Evolutionary conservation across 139 green algal genomes (phyloP).

Genomic region (Chlorella sp.): DNA sequence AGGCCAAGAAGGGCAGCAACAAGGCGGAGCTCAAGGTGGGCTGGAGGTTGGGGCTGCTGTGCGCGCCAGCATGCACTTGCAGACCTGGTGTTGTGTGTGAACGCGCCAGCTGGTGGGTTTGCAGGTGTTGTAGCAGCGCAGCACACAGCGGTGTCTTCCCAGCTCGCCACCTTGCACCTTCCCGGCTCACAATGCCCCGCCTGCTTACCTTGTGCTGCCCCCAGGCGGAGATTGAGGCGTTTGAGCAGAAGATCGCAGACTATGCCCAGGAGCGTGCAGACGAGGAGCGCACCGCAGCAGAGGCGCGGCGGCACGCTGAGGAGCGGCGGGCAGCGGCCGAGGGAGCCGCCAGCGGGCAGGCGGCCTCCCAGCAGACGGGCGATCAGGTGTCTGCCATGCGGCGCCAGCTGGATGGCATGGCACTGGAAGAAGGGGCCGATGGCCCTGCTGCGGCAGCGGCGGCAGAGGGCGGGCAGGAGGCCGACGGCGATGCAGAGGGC

Average conservation of each 20-base stretch:
- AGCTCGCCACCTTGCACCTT: no score
- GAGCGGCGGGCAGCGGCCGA: neutral
- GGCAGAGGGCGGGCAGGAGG: neutral
- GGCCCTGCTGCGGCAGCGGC: neutral
- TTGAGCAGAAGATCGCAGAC: conserved; percentile 42
- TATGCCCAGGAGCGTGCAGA: conserved; percentile 44
- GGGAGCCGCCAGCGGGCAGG: neutral
- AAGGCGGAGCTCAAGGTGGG: conserved; percentile 52
- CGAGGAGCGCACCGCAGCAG: conserved; percentile 33
- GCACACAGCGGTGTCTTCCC: no score
- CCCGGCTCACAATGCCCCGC: neutral
- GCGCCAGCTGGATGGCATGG: conserved; percentile 20
- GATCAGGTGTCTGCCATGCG: conserved; percentile 10
- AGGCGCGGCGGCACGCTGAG: conserved; percentile 24
- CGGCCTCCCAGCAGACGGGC: neutral
- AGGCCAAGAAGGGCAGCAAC: conserved; percentile 60
- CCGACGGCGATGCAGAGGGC: neutral
- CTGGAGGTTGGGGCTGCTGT: no score
- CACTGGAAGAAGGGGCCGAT: neutral
- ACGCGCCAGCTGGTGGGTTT: no score
- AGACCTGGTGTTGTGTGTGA: no score
- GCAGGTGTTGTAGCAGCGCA: no score
- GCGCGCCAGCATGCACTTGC: no score
- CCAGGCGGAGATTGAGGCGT: conserved; percentile 44
- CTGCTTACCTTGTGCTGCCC: no score